These are phyloP conservation scores for Ustilago cynodontis DNA, from an alignment of 1,284 basidiomycete species.

Conservation along the genomic window DNA sequence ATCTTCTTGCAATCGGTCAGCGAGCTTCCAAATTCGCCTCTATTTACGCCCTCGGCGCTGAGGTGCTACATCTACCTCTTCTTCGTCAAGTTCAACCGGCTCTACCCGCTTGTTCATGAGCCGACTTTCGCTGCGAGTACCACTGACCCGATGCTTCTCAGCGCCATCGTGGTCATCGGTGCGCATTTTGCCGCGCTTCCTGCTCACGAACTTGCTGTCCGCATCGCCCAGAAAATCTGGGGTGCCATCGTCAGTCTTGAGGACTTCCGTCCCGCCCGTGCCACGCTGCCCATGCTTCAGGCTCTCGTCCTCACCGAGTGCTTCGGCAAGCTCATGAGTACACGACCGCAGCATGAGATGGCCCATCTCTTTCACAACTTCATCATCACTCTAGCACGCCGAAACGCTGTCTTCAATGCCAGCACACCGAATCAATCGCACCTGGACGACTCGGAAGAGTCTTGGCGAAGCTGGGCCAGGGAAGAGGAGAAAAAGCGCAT, in stretches of 20 bases:
- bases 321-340: conserved; percentile 61
- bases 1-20: conserved; percentile 56
- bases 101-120: conserved; percentile 59
- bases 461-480: conserved; percentile 56
- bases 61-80: conserved; percentile 59
- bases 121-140: conserved; percentile 56
- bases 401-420: conserved; percentile 59
- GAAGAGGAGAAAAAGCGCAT: conserved; percentile 63
- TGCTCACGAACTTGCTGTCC: conserved; percentile 53
- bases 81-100: conserved; percentile 57
- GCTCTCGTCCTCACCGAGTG: conserved; percentile 58
- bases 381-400: conserved; percentile 57
- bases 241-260: conserved; percentile 58
- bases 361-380: conserved; percentile 63
- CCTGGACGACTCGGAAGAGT: conserved; percentile 46
- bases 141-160: conserved; percentile 56
- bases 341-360: conserved; percentile 60
- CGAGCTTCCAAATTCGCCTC: conserved; percentile 55
- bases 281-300: conserved; percentile 58
- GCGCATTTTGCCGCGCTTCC: conserved; percentile 57
- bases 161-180: conserved; percentile 58
- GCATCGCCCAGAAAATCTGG: conserved; percentile 60
- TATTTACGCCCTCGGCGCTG: conserved; percentile 56
- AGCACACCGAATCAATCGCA: conserved; percentile 28
- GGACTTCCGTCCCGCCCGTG: conserved; percentile 57